Evolutionary conservation across 257 asterid genomes (phyloP), one percentile per base, ranked within the genome.

Genomic region (Anisodus acutangulus): DNA sequence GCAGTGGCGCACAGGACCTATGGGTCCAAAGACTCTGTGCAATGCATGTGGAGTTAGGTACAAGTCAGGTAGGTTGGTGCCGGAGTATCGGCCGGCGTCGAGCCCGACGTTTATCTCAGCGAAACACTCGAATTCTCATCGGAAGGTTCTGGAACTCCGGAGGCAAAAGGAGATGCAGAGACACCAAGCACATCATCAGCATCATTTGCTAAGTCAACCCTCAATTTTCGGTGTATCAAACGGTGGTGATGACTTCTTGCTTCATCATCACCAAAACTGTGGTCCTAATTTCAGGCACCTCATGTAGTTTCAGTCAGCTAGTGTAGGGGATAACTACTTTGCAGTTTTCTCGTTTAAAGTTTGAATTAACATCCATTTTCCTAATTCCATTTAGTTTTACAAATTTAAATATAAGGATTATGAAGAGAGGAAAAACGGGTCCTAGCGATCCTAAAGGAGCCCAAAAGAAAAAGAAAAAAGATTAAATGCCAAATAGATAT

Each of bases 21-120:
- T 95, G 95, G 99, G 99, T 78, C 98, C 98, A 0, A 97, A 97
- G 67, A 97, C 99, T 0, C 81, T 96, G n/a, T 96, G 98, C 89
- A 96, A 96, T 76, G 99, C 99, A 5, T 97, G 99, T 71, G 99
- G 99, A 2, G 98, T 97, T 80, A 90, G 99, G 7, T 95, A 89
- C 93, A 97, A 95, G 88, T 97, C 98, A 83, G 99, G 99, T 4
- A 94, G 99, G 6, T 90, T 97, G 9, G 98, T 97, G 60, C 98
- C 98, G 39, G 99, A 97, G n/a, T 97, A 97, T 87, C 91, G 99
- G 58, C 98, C 99, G 68, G 99, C 99, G 0, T 85, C 98, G 12
- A 97, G 99, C 90, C 99, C 99, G 58, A 95, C 97, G 0, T 97
- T 97, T 15, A 64, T 93, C 0, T 91, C 98, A 9, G 85, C 95